Evolutionary conservation across 495 filamentous ascomycete species (phyloP).

Genomic region (Sphaerosporella brunnea): DNA sequence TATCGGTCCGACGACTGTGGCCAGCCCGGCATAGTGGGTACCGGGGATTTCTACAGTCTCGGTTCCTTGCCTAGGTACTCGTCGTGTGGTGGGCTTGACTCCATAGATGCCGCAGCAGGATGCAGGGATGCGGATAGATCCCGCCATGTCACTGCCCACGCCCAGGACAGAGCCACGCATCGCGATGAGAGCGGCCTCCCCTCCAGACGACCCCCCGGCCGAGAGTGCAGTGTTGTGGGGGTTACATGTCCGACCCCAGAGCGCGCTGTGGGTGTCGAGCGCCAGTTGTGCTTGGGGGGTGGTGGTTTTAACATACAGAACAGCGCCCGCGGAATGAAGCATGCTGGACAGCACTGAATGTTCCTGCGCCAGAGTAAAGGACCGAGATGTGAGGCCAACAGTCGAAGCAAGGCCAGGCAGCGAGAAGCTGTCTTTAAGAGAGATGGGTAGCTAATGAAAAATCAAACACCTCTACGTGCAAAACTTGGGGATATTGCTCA

Average conservation of each 20-base stretch:
- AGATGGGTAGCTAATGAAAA: slow-evolving; percentile 35
- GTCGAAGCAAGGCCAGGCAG: slow-evolving; percentile 40
- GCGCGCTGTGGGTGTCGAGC: slow-evolving; percentile 19
- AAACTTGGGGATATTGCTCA: neutral
- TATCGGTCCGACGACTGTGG: slow-evolving; percentile 31
- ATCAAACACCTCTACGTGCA: neutral
- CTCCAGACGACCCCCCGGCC: slow-evolving; percentile 46
- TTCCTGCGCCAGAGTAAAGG: slow-evolving; percentile 32
- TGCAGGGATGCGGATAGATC: slow-evolving; percentile 49
- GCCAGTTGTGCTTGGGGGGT: slow-evolving; percentile 37
- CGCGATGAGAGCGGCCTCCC: slow-evolving; percentile 47
- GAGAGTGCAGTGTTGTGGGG: slow-evolving; percentile 40
- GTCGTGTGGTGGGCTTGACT: slow-evolving; percentile 40
- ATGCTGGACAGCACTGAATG: slow-evolving; percentile 36
- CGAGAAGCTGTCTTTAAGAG: slow-evolving; percentile 49
- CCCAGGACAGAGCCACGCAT: slow-evolving; percentile 42
- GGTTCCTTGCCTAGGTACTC: slow-evolving; percentile 38
- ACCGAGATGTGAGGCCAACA: slow-evolving; percentile 40
- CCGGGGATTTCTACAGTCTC: slow-evolving; percentile 12
- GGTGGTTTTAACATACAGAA: slow-evolving; percentile 52
- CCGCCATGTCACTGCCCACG: slow-evolving; percentile 53
- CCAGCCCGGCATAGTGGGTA: slow-evolving; percentile 12
- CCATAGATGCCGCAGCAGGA: slow-evolving; percentile 47
- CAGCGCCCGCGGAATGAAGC: slow-evolving; percentile 31
- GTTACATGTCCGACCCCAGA: slow-evolving; percentile 34